Evolutionary conservation across 2,329 filamentous ascomycete species (phyloP), one percentile per base, ranked within the genome.

Genomic region (Sarocladium strictum): DNA sequence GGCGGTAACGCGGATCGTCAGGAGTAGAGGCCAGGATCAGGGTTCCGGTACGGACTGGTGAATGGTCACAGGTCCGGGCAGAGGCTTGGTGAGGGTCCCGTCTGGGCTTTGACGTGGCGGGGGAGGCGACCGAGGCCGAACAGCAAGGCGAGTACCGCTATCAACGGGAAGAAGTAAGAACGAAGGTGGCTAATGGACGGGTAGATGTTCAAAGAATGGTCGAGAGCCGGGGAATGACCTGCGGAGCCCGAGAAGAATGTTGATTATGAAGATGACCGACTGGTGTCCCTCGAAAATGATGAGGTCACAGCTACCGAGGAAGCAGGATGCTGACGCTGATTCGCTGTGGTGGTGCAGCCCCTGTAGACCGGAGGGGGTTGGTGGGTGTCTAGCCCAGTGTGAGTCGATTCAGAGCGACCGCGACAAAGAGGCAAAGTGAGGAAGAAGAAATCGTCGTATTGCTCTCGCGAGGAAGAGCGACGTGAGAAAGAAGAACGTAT

Each of bases 221-320:
- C 21, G 27, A 4, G 27, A 23, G 27, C 21, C 27, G 10, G 27
- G 27, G 27, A 51, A 29, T 26, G 27, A 51, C 11, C 47, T 10
- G 47, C 47, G 47, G 26, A 51, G 47, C 27, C 47, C 35, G 27
- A 33, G 53, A 37, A 41, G 41, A 50, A 21, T 14, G 53, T n/a
- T 17, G 35, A 54, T 32, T 47, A 27, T 33, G 47, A 51, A 35
- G 4, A 51, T 51, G 50, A 26, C 15, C 4, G 47, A 51, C 32
- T 38, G 53, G 59, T 57, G 47, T 33, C 38, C 53, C 32, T 53
- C 47, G 49, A 54, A 45, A 56, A 57, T 62, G 60, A 62, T 61
- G 61, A 62, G 62, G 61, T 64, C 62, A 64, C 62, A 60, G 59
- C 59, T 52, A 55, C 52, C 56, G 55, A 56, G 56, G 57, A 55